Evolutionary conservation across 192 early-diverging fungal species (phyloP).

Genomic region (Funneliformis geosporum): DNA sequence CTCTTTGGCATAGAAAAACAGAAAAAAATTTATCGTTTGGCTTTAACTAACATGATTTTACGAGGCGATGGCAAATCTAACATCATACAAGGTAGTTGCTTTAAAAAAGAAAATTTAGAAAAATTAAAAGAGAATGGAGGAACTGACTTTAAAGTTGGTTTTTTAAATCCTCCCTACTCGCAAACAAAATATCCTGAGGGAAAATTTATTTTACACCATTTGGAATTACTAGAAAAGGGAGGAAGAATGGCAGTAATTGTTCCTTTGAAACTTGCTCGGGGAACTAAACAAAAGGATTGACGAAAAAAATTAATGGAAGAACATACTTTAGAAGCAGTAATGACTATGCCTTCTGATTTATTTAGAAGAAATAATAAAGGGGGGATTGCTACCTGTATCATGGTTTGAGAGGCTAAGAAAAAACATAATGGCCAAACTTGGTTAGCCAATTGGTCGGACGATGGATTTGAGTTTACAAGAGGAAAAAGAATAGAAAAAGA

Average conservation of each 20-base stretch:
- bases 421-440: neutral
- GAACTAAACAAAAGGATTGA: neutral
- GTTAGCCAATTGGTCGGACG: neutral
- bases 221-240: neutral
- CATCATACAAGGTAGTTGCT: neutral
- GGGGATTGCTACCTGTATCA: neutral
- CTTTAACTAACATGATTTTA: neutral
- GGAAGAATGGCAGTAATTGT: neutral
- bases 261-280: neutral
- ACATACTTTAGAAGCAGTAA: neutral
- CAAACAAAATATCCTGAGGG: neutral
- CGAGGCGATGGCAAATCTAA: neutral
- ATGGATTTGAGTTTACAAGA: neutral
- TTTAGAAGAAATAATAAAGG: neutral
- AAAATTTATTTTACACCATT: neutral
- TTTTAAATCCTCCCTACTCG: neutral
- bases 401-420: neutral
- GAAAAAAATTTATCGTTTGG: neutral
- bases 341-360: neutral
- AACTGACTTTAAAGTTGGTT: neutral
- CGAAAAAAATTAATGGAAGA: neutral
- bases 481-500: conserved; percentile 1
- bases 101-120: neutral
- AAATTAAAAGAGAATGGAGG: neutral
- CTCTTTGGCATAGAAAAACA: conserved; percentile 1